These are phyloP conservation scores for Corynespora cassiicola DNA, from an alignment of 2,329 filamentous ascomycete genomes.

Conservation along the genomic window DNA sequence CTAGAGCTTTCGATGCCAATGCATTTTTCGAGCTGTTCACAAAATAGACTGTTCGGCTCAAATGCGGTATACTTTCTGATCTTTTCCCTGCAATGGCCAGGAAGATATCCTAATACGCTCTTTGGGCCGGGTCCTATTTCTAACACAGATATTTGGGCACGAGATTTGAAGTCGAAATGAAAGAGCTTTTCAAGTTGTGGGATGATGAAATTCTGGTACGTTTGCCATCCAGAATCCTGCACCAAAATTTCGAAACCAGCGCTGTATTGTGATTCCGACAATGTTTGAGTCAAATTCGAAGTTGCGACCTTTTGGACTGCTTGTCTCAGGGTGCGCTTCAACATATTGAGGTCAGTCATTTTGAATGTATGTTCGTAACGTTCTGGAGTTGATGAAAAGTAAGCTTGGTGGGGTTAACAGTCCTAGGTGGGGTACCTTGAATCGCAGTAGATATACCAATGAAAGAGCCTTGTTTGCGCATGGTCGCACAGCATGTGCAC, in stretches of 20 bases:
- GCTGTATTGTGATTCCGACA: conserved; percentile 59
- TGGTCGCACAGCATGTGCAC: no score
- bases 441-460: no score
- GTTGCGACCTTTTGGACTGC: conserved; percentile 27
- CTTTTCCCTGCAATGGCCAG: conserved; percentile 48
- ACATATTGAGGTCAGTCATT: conserved; percentile 54
- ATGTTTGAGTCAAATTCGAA: conserved; percentile 32
- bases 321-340: conserved; percentile 52
- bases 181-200: conserved; percentile 57
- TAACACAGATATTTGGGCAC: conserved; percentile 57
- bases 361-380: no score
- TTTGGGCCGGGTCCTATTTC: conserved; percentile 67
- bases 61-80: conserved; percentile 61
- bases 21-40: conserved; percentile 51
- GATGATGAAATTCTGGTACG: conserved; percentile 59
- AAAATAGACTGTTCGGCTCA: conserved; percentile 60
- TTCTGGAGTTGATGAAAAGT: no score
- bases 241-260: conserved; percentile 56
- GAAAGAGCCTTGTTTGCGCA: no score
- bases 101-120: conserved; percentile 61
- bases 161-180: conserved; percentile 49
- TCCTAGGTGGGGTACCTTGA: no score
- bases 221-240: conserved; percentile 41
- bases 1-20: conserved; percentile 44
- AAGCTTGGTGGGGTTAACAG: no score